phyloP scores from a whole-genome alignment of 2,329 filamentous ascomycete genomes.

The Aspergillus sp. region DNA sequence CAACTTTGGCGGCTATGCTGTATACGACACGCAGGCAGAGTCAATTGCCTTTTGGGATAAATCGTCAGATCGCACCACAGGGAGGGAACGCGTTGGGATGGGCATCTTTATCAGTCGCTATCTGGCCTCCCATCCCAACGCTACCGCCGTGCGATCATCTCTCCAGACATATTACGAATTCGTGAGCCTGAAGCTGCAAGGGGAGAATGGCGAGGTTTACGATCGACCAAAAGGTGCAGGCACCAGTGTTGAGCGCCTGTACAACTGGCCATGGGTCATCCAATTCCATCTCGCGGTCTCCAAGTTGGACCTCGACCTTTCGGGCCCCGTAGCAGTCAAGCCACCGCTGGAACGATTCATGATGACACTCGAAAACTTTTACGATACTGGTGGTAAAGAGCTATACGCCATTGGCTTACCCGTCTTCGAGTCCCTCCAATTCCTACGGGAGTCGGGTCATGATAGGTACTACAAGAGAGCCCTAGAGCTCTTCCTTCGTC shows the following conservation, averaged over 20 bases:
- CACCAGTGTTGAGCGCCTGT: background rate
- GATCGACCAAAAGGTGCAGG: background rate
- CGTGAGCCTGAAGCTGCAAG: background rate
- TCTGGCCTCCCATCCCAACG: background rate
- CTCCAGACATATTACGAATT: background rate
- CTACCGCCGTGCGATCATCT: background rate
- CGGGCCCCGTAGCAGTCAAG: background rate
- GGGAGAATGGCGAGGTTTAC: background rate
- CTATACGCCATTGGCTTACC: background rate
- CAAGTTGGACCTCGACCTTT: background rate
- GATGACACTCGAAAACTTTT: background rate
- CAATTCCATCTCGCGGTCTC: background rate
- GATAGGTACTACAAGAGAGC: background rate
- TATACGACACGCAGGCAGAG: conserved; percentile 12
- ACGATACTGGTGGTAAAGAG: background rate
- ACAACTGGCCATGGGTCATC: background rate
- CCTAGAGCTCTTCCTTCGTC: background rate
- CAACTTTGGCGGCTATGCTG: background rate
- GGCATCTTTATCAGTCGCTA: background rate
- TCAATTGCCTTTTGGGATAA: background rate
- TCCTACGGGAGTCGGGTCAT: background rate
- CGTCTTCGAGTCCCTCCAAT: background rate
- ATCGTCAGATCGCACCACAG: background rate
- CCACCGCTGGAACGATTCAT: background rate
- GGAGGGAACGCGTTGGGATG: background rate